These are phyloP conservation scores for Poteriospumella lacustris DNA, from an alignment of 108 stramenopile species.

Conservation along the genomic window DNA sequence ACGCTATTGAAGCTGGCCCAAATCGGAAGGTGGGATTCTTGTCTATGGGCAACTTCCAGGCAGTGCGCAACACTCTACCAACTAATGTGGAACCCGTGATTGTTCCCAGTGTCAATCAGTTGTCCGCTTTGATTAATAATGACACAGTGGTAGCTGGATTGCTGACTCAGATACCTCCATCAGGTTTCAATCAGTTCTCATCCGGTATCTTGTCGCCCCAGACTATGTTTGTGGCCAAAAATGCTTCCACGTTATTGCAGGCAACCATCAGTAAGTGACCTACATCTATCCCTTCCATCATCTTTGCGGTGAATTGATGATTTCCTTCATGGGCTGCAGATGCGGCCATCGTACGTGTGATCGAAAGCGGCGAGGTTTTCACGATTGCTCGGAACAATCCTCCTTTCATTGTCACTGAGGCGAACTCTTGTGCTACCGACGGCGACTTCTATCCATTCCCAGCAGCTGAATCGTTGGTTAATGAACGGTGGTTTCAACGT, in stretches of 20 bases:
- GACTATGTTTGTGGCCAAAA: background rate
- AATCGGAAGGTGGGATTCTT: background rate
- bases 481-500: background rate
- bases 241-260: background rate
- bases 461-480: background rate
- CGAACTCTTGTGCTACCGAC: background rate
- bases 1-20: background rate
- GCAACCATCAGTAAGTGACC: background rate
- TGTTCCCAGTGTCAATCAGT: background rate
- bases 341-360: background rate
- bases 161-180: background rate
- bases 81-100: background rate
- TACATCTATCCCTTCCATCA: no score
- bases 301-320: background rate
- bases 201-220: background rate
- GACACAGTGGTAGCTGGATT: background rate
- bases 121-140: background rate
- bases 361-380: background rate
- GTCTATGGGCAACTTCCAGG: background rate
- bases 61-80: background rate
- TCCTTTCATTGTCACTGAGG: background rate
- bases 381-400: background rate
- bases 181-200: background rate
- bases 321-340: background rate
- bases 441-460: background rate